Conservation (phyloP, 78 protist species). For the Pigoraptor vietnamica region DNA sequence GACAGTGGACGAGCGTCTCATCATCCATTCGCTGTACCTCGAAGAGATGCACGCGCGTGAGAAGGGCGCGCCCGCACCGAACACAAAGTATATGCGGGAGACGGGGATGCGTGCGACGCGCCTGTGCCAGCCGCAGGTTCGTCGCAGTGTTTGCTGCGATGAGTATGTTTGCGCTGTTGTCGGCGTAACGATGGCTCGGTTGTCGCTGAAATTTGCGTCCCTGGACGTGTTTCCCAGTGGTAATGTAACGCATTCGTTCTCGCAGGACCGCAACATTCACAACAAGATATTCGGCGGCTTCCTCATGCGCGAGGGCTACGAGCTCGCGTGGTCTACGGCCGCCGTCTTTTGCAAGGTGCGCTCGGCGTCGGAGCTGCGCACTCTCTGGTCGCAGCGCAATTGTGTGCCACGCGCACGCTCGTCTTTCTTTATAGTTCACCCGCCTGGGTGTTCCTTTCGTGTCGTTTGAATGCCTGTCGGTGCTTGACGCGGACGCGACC, state of each 20-base stretch:
- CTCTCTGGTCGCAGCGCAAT: background rate
- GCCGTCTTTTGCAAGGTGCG: background rate
- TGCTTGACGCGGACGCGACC: no score
- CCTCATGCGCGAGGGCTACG: constrained; percentile 12
- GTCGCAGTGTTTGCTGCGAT: background rate
- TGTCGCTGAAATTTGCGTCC: no score
- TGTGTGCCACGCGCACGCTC: background rate
- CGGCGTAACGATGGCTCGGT: no score
- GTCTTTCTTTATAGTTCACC: no score
- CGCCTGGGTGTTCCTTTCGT: no score
- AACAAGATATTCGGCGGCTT: constrained; percentile 4
- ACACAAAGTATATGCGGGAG: background rate
- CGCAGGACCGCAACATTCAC: constrained; percentile 16
- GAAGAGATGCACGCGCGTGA: background rate
- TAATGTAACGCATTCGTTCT: no score
- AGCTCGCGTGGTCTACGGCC: constrained; percentile 1
- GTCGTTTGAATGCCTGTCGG: no score
- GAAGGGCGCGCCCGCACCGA: background rate
- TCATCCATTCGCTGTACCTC: background rate
- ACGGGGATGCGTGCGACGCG: background rate
- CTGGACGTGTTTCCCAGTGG: background rate
- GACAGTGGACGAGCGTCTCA: background rate
- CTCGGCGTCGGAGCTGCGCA: background rate
- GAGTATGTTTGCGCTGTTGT: no score
- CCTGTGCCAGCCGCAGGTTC: constrained; percentile 11